These are phyloP conservation scores for Taxillus chinensis DNA, from an alignment of 164 flowering plant species.

Conservation along the genomic window DNA sequence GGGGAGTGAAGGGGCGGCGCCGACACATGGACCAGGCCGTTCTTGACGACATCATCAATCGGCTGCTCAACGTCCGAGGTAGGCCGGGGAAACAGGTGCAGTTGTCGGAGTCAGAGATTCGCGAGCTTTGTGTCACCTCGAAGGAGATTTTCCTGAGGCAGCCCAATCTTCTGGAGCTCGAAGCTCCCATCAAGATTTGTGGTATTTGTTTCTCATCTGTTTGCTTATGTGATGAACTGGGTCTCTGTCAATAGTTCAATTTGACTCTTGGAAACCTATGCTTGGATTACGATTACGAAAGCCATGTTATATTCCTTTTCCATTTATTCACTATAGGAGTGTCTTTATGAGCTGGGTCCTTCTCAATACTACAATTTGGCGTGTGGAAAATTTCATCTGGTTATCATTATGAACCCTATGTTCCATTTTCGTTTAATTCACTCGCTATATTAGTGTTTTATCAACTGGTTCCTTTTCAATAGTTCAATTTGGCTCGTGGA, in stretches of 20 bases:
- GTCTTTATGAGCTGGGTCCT: too few relatives aligned
- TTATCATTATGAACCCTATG: too few relatives aligned
- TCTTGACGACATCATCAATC: conserved; percentile 28
- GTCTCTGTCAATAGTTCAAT: too few relatives aligned
- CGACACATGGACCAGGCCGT: conserved; percentile 15
- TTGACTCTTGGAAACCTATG: too few relatives aligned
- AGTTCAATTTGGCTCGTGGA: neutral
- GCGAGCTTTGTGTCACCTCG: conserved; percentile 40
- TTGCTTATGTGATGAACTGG: too few relatives aligned
- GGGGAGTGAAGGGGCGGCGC: conserved; percentile 7
- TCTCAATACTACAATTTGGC: too few relatives aligned
- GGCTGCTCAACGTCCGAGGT: conserved; percentile 32
- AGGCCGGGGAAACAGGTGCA: conserved; percentile 43
- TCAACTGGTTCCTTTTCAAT: neutral
- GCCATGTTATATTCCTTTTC: too few relatives aligned
- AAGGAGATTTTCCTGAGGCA: conserved; percentile 40
- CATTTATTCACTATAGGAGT: too few relatives aligned
- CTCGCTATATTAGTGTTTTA: too few relatives aligned
- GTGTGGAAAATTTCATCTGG: too few relatives aligned
- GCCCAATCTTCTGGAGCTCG: conserved; percentile 53
- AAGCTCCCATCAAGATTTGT: conserved; percentile 58
- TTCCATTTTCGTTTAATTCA: too few relatives aligned
- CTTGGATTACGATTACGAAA: too few relatives aligned
- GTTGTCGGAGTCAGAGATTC: conserved; percentile 45
- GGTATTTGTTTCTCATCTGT: conserved; percentile 18